Conservation (phyloP, 352 stramenopile species). For the Phytophthora foliorum region DNA sequence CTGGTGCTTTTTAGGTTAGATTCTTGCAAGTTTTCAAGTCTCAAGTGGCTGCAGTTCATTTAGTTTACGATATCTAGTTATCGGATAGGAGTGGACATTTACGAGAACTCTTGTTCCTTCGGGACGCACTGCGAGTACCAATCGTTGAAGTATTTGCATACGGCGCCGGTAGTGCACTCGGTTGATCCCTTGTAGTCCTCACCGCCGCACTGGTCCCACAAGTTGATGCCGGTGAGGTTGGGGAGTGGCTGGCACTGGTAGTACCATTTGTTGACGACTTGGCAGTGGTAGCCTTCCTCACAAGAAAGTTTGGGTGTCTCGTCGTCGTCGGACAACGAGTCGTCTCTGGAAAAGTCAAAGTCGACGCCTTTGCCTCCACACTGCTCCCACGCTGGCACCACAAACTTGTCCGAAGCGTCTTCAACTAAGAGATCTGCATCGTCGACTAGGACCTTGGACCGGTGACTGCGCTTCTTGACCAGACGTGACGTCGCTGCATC, state of each 20-base stretch:
- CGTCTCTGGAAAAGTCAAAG: conserved; percentile 31
- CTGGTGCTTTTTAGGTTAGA: too few relatives aligned
- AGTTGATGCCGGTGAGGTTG: conserved; percentile 22
- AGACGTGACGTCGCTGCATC: not conserved
- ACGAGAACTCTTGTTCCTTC: conserved; percentile 36
- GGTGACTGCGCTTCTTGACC: conserved; percentile 12
- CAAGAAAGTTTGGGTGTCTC: conserved; percentile 33
- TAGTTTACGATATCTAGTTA: not conserved
- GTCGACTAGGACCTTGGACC: conserved; percentile 7
- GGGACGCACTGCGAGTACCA: conserved; percentile 69
- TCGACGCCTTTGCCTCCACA: conserved; percentile 46
- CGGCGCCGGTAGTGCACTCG: conserved; percentile 27
- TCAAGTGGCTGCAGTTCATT: not conserved
- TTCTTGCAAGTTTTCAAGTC: not conserved
- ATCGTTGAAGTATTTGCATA: conserved; percentile 46
- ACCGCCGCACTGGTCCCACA: conserved; percentile 47
- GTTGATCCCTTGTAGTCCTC: conserved; percentile 20
- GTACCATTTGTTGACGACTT: conserved; percentile 53
- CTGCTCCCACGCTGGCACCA: conserved; percentile 32
- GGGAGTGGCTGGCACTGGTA: conserved; percentile 45
- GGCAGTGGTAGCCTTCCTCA: conserved; percentile 40
- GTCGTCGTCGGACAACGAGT: conserved; percentile 16
- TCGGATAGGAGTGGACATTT: not conserved
- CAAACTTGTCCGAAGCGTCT: not conserved
- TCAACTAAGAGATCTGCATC: conserved; percentile 23